phyloP scores from a whole-genome alignment of 371 early-diverging fungal genomes.

The Circinella minor region DNA sequence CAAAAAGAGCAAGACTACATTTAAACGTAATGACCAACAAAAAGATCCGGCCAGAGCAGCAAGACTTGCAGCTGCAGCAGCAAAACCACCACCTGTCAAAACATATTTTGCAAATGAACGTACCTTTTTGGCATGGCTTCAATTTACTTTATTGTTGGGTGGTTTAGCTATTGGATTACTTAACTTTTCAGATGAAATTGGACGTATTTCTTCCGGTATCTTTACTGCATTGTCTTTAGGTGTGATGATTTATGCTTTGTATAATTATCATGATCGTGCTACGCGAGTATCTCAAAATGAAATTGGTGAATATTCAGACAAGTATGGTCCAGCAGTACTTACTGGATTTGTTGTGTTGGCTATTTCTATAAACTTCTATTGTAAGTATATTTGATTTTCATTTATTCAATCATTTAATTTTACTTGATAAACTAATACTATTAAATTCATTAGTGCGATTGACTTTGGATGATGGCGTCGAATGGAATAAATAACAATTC shows the following conservation, averaged over 20 bases:
- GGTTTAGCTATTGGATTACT: conserved; percentile 74
- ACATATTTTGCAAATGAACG: conserved; percentile 98
- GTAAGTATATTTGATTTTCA: conserved; percentile 60
- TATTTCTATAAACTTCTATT: conserved; percentile 81
- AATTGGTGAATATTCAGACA: conserved; percentile 65
- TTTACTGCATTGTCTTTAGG: conserved; percentile 73
- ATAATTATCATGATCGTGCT: conserved; percentile 87
- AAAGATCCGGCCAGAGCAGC: neutral
- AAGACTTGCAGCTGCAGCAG: conserved; percentile 22
- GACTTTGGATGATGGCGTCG: conserved; percentile 12
- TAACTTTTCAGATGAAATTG: conserved; percentile 76
- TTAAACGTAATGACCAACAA: neutral
- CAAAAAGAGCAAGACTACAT: conserved; percentile 26
- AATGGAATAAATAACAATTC: conserved; percentile 3
- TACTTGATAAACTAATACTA: neutral
- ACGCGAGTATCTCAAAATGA: conserved; percentile 62
- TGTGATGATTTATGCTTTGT: conserved; percentile 85
- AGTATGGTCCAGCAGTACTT: conserved; percentile 77
- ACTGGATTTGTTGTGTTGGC: conserved; percentile 79
- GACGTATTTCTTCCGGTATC: conserved; percentile 67
- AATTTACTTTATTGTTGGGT: conserved; percentile 70
- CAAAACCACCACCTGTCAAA: conserved; percentile 69
- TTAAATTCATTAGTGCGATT: conserved; percentile 10
- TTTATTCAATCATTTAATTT: neutral
- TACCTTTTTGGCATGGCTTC: conserved; percentile 89